Evolutionary conservation across 345 rosid genomes (phyloP).

Genomic region (Rhodomyrtus tomentosa): DNA sequence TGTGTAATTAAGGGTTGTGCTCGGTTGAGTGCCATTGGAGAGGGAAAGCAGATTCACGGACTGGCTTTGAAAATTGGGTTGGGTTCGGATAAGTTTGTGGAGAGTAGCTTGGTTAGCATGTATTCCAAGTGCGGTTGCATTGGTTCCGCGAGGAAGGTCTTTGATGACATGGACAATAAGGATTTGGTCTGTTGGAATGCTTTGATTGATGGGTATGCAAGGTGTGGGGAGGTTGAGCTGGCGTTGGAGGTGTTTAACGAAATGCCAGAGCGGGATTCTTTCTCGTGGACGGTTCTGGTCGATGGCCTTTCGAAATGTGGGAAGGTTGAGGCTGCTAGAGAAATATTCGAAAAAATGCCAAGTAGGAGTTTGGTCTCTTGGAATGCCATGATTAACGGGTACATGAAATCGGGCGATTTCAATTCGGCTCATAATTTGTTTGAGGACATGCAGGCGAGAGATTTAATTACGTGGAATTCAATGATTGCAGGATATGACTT

Average conservation of each 20-base stretch:
- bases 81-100: conserved; percentile 36
- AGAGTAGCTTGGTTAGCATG: conserved; percentile 43
- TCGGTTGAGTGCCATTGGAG: conserved; percentile 23
- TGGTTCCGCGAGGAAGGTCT: conserved; percentile 25
- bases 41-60: conserved; percentile 56
- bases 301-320: conserved; percentile 35
- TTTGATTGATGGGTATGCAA: conserved; percentile 36
- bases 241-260: conserved; percentile 35
- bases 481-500: conserved; percentile 33
- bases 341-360: conserved; percentile 29
- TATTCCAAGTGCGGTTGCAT: conserved; percentile 31
- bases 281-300: conserved; percentile 37
- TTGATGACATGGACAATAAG: conserved; percentile 27
- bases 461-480: conserved; percentile 39
- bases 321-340: conserved; percentile 25
- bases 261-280: conserved; percentile 36
- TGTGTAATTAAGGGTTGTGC: conserved; percentile 44
- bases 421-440: conserved; percentile 21
- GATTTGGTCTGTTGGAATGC: conserved; percentile 37
- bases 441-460: conserved; percentile 13
- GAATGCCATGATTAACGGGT: conserved; percentile 38
- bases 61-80: conserved; percentile 36
- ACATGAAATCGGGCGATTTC: conserved; percentile 22
- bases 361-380: conserved; percentile 21
- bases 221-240: conserved; percentile 20